Base-by-base conservation (phyloP, 495 filamentous ascomycete species). In the Chaetomium cochliodes region DNA sequence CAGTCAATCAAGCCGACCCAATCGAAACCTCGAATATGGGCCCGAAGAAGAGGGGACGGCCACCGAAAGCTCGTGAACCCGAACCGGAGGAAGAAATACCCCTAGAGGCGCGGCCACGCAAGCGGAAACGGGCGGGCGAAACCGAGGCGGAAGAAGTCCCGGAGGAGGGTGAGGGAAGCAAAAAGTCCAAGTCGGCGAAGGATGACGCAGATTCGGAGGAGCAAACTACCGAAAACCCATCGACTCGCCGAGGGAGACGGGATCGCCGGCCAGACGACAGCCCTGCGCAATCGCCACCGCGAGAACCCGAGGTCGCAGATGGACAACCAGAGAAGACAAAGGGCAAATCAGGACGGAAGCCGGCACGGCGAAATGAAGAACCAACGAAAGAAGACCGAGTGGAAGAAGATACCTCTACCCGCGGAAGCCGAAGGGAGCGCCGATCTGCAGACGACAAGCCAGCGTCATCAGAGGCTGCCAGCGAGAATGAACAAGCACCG, bases 1-100 rank as follows among this genome's bases (percentile, higher is more conserved):
- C 41, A 20, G 23, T 3, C 9, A 1, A 30, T 6, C 28, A 46
- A 22, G 25, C n/a, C 33, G 18, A 42, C 25, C 20, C 25, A 13
- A 53, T 20, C 20, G 26, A 9, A 18, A 11, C 44, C 18, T 15
- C 46, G 16, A 33, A 6, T 5, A 64, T 26, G 18, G 55, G 5
- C 23, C 56, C 58, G 3, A 65, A 56, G 55, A 71, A 67, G 55
- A 71, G 66, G 65, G 66, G 72, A 37, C 60, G 72, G 2, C 69
- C 60, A 15, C 33, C 54, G 23, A 69, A 67, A 63, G 25, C 2
- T 20, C 58, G 47, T 0, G 64, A 62, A 33, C 52, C 15, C 9
- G 62, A 62, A 55, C 18, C 25, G 16, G 47, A 56, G 15, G 63
- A 66, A 23, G 42, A 54, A 28, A 57, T 41, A 1, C 0, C 30